Evolutionary conservation across 768 basidiomycete genomes (phyloP), one percentile per base, ranked within the genome.

Genomic region (Chiua virens): DNA sequence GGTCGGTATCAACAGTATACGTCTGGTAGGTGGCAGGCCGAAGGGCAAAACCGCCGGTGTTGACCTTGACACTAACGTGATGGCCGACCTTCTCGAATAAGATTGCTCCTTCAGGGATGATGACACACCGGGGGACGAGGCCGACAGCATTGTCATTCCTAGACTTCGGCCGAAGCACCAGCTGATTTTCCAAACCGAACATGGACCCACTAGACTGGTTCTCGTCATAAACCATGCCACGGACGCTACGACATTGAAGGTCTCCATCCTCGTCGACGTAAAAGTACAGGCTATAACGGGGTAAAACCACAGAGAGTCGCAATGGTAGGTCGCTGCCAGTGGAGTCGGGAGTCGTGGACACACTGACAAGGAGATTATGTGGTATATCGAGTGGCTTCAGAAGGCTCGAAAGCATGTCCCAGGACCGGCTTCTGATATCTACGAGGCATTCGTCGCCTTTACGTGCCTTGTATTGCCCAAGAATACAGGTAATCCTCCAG

Each of bases 191-290:
- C 30, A 81, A 56, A 11, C 79, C 80, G 36, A 77, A 68, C 55
- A 81, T 60, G 0, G 75, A 72, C 1, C 76, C 76, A 3, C 61
- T 58, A 1, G 66, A 76, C 50, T 79, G 79, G 28, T 62, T 47
- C 2, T 43, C 2, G 42, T 78, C 75, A 17, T 79, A 62, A 14
- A 74, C 59, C 67, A 75, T 76, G 17, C 62, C 68, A 7, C 71
- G 69, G 36, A 77, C 61, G 37, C 74, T 75, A 13, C 47, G 62
- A 38, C 71, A 78, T 49, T 76, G 71, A 17, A 80, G 55, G 22
- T 64, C 57, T 9, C 61, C 56, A 3, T 56, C 58, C 1, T 58
- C 42, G 23, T 70, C 65, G 22, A 76, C 23, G 38, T 68, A 69
- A 46, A 80, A 80, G 0, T 66, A 62, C 8, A 80, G 61, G 3